These are phyloP conservation scores for Entoloma clypeatum DNA, from an alignment of 1,284 basidiomycete species.

Conservation along the genomic window DNA sequence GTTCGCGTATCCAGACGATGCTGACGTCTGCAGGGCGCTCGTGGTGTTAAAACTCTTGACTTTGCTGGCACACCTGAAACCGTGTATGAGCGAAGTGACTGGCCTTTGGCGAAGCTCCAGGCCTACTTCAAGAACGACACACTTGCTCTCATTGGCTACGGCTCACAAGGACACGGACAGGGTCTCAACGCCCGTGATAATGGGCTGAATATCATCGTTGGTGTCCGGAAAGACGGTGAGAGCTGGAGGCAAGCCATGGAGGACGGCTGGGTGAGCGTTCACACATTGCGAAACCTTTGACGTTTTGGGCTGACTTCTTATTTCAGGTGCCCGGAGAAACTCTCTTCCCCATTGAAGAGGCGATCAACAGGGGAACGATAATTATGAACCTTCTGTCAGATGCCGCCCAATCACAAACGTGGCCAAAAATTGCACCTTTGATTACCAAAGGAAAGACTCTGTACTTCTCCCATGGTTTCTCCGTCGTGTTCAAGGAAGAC, in stretches of 20 bases:
- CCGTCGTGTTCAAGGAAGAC: slow-evolving; percentile 97
- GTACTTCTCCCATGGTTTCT: slow-evolving; percentile 99
- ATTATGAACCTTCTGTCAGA: slow-evolving; percentile 99
- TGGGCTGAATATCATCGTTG: slow-evolving; percentile 97
- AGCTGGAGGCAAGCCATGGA: slow-evolving; percentile 95
- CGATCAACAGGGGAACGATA: slow-evolving; percentile 93
- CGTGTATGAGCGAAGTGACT: slow-evolving; percentile 98
- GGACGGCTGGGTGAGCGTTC: slow-evolving; percentile 88
- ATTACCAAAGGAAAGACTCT: slow-evolving; percentile 99
- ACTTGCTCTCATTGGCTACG: slow-evolving; percentile 97
- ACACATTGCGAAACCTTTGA: not conserved
- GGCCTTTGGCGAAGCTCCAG: slow-evolving; percentile 96
- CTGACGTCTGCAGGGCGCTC: slow-evolving; percentile 36
- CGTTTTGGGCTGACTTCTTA: slow-evolving; percentile 1
- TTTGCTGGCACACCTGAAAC: slow-evolving; percentile 95
- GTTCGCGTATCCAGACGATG: not conserved
- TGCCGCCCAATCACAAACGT: slow-evolving; percentile 95
- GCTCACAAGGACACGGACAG: slow-evolving; percentile 99
- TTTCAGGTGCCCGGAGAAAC: slow-evolving; percentile 89
- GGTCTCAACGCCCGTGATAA: slow-evolving; percentile 99
- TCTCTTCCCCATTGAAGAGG: slow-evolving; percentile 98
- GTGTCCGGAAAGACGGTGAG: slow-evolving; percentile 96
- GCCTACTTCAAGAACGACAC: slow-evolving; percentile 99
- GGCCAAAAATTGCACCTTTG: slow-evolving; percentile 83
- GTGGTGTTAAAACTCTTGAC: slow-evolving; percentile 96